phyloP scores from a whole-genome alignment of 805 yeast species.

The Yarrowia sp. region DNA sequence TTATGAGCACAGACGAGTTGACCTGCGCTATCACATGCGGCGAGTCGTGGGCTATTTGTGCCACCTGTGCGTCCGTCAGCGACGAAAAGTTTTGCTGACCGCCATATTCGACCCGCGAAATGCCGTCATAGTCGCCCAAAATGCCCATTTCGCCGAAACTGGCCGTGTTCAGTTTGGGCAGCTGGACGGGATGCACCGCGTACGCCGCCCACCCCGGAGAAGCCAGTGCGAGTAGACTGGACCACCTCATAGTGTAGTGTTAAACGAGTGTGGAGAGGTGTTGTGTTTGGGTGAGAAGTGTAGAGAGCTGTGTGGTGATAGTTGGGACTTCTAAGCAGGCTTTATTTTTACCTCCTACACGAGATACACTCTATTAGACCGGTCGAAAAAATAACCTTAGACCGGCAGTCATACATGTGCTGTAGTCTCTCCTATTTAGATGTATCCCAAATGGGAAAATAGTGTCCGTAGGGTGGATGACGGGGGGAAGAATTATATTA shows the following conservation, averaged over 20 bases:
- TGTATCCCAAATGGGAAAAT: neutral
- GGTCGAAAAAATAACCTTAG: too few relatives aligned
- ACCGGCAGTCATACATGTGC: too few relatives aligned
- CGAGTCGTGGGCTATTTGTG: constrained; percentile 12
- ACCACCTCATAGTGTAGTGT: constrained; percentile 9
- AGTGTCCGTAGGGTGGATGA: too few relatives aligned
- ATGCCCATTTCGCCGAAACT: constrained; percentile 36
- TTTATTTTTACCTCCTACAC: neutral
- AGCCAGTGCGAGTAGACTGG: neutral
- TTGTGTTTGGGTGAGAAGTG: neutral
- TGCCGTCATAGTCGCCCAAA: constrained; percentile 42
- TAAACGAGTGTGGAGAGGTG: neutral
- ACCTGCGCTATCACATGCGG: constrained; percentile 31
- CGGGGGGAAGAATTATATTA: too few relatives aligned
- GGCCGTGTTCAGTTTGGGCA: constrained; percentile 31
- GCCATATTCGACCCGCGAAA: constrained; percentile 38
- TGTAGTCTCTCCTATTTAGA: constrained; percentile 13
- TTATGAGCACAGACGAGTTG: constrained; percentile 32
- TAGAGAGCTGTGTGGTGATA: neutral
- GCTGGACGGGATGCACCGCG: constrained; percentile 28
- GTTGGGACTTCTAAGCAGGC: too few relatives aligned
- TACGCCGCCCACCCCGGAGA: neutral
- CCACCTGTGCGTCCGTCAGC: constrained; percentile 23
- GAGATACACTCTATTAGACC: too few relatives aligned
- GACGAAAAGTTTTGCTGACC: constrained; percentile 40